Evolutionary conservation across 202 grass and related monocot genomes (phyloP), one percentile per base, ranked within the genome.

Genomic region (Bolboschoenoplectus hybrid): DNA sequence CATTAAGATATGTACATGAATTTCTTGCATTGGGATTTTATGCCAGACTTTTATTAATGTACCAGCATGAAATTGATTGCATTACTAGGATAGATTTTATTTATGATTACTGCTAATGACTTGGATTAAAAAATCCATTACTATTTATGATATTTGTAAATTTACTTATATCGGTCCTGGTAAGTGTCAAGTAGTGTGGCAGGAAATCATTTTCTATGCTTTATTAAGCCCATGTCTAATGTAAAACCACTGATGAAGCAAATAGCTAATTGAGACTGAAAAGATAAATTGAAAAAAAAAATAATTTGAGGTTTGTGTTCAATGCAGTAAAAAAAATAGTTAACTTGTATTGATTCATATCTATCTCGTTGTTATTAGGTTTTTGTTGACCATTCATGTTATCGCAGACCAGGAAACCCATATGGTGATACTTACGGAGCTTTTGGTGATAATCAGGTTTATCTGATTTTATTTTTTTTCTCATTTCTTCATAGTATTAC

Each of bases 401-500:
- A 91, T 87, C 96, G 93, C 86, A 98, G 96, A 89, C 86, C 88
- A 47, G 96, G 96, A 90, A 95, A 91, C 83, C 87, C 94, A 16
- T 98, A 98, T 86, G 96, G 96, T 87, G 96, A 98, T 85, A 90
- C 17, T 53, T 61, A 82, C 88, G 96, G 96, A 82, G 91, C 96
- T 86, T 98, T 87, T 89, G 89, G 86, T 85, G 96, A 98, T 88
- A 95, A 98, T 92, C 96, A 98, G 93, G 96, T 95, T 71, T 84
- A 43, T 7, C 17, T 74, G 63, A 60, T 68, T 62, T 87, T 20
- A n/a, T 90, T 12, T 41, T 53, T 45, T 58, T 74, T 88, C 68
- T 90, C 68, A 85, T 51, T 43, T 83, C 40, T 70, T 13, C 5
- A 3, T 43, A 45, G 5, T 70, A 44, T 38, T 43, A 45, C 40